Evolutionary conservation across 345 rosid genomes (phyloP).

Genomic region (Populus tremula): DNA sequence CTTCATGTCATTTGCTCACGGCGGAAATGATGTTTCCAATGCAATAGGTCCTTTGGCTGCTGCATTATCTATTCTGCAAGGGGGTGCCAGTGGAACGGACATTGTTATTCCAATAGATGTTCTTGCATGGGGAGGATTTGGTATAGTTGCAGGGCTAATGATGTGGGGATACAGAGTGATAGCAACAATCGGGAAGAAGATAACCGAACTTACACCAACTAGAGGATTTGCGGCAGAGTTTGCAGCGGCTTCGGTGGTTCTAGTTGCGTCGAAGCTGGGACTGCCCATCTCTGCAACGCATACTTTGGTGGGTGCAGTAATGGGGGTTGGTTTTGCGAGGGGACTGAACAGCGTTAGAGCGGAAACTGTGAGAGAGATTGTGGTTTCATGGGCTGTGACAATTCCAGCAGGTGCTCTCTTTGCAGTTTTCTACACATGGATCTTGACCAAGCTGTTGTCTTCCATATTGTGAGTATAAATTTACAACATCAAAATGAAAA

Average conservation of each 20-base stretch:
- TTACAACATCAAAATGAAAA: conserved; percentile 16
- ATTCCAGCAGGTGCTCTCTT: conserved; percentile 87
- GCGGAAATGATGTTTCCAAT: conserved; percentile 92
- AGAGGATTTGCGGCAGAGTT: conserved; percentile 97
- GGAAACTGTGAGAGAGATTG: conserved; percentile 88
- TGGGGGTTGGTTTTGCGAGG: conserved; percentile 98
- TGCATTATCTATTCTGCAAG: conserved; percentile 81
- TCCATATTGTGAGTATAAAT: conserved; percentile 43
- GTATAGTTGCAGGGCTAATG: conserved; percentile 79
- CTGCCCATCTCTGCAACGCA: conserved; percentile 91
- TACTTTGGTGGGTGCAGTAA: conserved; percentile 91
- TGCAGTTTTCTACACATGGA: conserved; percentile 83
- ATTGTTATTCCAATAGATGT: conserved; percentile 78
- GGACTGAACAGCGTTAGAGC: conserved; percentile 86
- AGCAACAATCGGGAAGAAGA: conserved; percentile 95
- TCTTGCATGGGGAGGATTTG: conserved; percentile 98
- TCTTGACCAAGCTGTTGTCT: conserved; percentile 74
- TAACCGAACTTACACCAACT: conserved; percentile 91
- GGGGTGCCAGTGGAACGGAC: conserved; percentile 53
- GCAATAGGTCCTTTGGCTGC: conserved; percentile 95
- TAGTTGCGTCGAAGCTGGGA: conserved; percentile 81
- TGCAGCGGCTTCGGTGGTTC: conserved; percentile 91
- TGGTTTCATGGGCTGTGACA: conserved; percentile 82
- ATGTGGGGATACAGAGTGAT: conserved; percentile 96
- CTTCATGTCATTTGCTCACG: conserved; percentile 98